phyloP scores from a whole-genome alignment of 2,329 filamentous ascomycete species.

The Fusarium transvaalense region DNA sequence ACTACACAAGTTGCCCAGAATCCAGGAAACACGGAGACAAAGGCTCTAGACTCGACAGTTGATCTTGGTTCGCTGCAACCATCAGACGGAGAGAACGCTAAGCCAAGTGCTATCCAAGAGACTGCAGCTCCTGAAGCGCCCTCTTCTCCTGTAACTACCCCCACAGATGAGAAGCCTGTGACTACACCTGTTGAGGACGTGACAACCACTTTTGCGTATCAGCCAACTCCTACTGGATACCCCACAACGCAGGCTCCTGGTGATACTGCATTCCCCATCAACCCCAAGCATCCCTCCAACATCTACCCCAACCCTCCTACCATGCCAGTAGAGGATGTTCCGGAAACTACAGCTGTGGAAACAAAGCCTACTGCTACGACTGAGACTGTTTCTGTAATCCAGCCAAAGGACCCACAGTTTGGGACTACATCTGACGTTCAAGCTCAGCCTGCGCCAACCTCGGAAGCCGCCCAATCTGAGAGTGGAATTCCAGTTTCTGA shows the following conservation, averaged over 20 bases:
- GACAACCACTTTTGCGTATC: conserved; percentile 14
- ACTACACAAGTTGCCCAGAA: conserved; percentile 24
- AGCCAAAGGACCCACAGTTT: conserved; percentile 28
- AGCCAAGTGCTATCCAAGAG: conserved; percentile 25
- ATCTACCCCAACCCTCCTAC: conserved; percentile 13
- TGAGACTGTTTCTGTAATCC: conserved; percentile 30
- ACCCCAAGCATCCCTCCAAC: conserved; percentile 20
- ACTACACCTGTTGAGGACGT: conserved; percentile 9
- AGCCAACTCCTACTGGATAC: conserved; percentile 20
- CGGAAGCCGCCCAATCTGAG: conserved; percentile 27
- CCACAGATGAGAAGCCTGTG: conserved; percentile 5
- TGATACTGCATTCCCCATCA: conserved; percentile 12
- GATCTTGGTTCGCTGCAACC: conserved; percentile 44
- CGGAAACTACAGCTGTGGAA: conserved; percentile 11
- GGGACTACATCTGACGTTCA: conserved; percentile 22
- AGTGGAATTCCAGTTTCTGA: conserved; percentile 15
- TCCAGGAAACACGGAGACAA: conserved; percentile 17
- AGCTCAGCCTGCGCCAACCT: conserved; percentile 22
- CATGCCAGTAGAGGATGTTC: background rate
- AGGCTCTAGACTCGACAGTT: conserved; percentile 35
- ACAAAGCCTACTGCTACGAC: conserved; percentile 28
- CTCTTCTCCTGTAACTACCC: conserved; percentile 13
- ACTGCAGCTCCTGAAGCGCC: conserved; percentile 20
- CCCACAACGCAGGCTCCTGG: conserved; percentile 23
- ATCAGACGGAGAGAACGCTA: conserved; percentile 16